Percentiles rank a stretch among this genome's conserved stretches.
Evolutionary conservation across 148 eudicot species (phyloP).

Genomic region (Rhododendron mucronatum): DNA sequence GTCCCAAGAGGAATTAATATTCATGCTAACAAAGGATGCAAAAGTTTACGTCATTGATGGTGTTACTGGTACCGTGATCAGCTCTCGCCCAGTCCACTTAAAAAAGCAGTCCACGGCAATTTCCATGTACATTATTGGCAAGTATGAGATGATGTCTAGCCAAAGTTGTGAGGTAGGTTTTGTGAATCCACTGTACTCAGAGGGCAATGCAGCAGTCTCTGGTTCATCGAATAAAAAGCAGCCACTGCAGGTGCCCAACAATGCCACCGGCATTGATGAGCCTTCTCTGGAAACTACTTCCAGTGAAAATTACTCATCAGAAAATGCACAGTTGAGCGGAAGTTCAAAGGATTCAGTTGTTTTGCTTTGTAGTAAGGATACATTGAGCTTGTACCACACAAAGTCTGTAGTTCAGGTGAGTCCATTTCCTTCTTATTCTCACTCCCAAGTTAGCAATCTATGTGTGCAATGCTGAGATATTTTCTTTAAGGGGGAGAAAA

Average conservation of each 20-base stretch:
- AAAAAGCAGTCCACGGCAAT: conserved; percentile 51
- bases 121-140: conserved; percentile 71
- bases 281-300: conserved; percentile 21
- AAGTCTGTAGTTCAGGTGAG: conserved; percentile 58
- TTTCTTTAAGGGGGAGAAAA: conserved; percentile 52
- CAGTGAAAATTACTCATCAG: conserved; percentile 13
- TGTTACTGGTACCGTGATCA: conserved; percentile 39
- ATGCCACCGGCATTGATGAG: conserved; percentile 18
- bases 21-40: conserved; percentile 55
- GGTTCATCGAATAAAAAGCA: conserved; percentile 22
- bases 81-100: conserved; percentile 41
- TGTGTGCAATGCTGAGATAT: neutral
- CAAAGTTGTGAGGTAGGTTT: conserved; percentile 1
- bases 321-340: conserved; percentile 15
- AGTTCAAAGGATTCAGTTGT: conserved; percentile 35
- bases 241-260: conserved; percentile 22
- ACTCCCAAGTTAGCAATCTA: neutral
- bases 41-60: conserved; percentile 46
- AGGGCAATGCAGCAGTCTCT: conserved; percentile 16
- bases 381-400: conserved; percentile 36
- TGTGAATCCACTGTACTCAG: conserved; percentile 21
- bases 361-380: conserved; percentile 59
- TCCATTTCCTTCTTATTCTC: conserved; percentile 1
- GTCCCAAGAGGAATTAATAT: conserved; percentile 36
- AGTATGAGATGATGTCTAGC: conserved; percentile 25